A percentile compares a stretch with the other conserved stretches of the same genome.
phyloP scores from a whole-genome alignment of 805 yeast genomes.

The Cyberlindnera maritima region DNA sequence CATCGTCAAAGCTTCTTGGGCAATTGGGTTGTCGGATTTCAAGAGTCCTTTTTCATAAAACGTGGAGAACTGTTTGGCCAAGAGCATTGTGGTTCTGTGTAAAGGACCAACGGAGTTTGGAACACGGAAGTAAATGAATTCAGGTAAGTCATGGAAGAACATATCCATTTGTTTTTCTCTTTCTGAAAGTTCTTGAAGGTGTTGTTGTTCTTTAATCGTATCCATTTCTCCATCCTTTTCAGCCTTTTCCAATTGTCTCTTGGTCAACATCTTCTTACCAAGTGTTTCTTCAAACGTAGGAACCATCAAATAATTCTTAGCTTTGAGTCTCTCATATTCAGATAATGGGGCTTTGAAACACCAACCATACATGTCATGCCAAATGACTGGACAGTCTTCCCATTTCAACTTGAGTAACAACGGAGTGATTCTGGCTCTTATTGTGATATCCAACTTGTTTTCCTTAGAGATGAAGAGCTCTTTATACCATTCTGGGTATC shows the following conservation, averaged over 20 bases:
- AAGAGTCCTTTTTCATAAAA: constrained; percentile 73
- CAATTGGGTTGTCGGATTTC: constrained; percentile 67
- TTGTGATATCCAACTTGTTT: constrained; percentile 54
- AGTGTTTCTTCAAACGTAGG: constrained; percentile 15
- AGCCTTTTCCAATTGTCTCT: constrained; percentile 8
- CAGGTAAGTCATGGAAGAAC: constrained; percentile 14
- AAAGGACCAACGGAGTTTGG: constrained; percentile 87
- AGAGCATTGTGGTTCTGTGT: constrained; percentile 67
- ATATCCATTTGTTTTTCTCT: constrained; percentile 6
- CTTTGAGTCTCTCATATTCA: constrained; percentile 30
- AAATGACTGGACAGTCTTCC: constrained; percentile 79
- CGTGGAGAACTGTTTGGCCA: constrained; percentile 72
- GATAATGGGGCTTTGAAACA: constrained; percentile 59
- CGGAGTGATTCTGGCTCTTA: constrained; percentile 75
- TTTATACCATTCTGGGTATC: constrained; percentile 92
- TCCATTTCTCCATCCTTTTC: constrained; percentile 5
- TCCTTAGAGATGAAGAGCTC: constrained; percentile 43
- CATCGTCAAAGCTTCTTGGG: constrained; percentile 73
- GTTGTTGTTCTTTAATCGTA: constrained; percentile 2
- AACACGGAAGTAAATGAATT: constrained; percentile 52
- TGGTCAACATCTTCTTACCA: constrained; percentile 12
- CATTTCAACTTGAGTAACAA: constrained; percentile 72
- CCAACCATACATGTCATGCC: constrained; percentile 87
- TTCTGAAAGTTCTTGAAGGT: background rate
- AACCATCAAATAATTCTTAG: constrained; percentile 33